Base-by-base conservation (phyloP, 2,329 filamentous ascomycete species). In the Cladosporium sp. region DNA sequence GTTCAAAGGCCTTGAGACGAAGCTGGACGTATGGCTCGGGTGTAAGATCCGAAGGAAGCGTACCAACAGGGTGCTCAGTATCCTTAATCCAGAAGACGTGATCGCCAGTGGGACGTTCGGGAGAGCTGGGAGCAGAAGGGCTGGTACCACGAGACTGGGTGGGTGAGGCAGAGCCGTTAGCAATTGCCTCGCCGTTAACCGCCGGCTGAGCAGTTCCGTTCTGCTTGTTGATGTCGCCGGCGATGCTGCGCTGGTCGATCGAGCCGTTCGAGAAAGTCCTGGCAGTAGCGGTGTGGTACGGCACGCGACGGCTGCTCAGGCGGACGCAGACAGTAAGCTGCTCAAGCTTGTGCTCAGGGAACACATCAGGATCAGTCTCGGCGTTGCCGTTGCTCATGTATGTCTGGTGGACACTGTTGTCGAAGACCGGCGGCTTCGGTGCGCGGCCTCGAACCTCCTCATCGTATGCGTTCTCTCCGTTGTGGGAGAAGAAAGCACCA, bases 221-320 rank as follows among this genome's bases (percentile, higher is more conserved):
- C 64, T 72, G 68, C 70, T 76, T 80, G 58, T 80, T 75, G 71
- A 82, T 72, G 73, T 85, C 81, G 68, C 81, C 79, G 71, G 79
- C 78, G 73, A 84, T 81, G 70, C 77, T 80, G 74, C 78, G 80
- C 72, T 80, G 80, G 76, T 88, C 82, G 76, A 87, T 82, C 58
- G 80, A 84, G 68, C 83, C 81, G 74, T 86, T 84, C 67, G 84
- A 85, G 75, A 85, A 85, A 23, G 82, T 85, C 75, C 82, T 79
- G 23, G 79, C 78, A 26, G 78, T 77, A 46, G 77, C 70, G 60
- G 73, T 77, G 70, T 80, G 79, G 70, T 76, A 79, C 32, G 77
- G 74, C 65, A 73, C 70, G 69, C 68, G 74, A 23, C 66, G 58
- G 23, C 59, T 64, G 46, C 70, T 70, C 67, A 73, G 70, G 73